Evolutionary conservation across 495 filamentous ascomycete species (phyloP).

Genomic region (Penicillium antarcticum): DNA sequence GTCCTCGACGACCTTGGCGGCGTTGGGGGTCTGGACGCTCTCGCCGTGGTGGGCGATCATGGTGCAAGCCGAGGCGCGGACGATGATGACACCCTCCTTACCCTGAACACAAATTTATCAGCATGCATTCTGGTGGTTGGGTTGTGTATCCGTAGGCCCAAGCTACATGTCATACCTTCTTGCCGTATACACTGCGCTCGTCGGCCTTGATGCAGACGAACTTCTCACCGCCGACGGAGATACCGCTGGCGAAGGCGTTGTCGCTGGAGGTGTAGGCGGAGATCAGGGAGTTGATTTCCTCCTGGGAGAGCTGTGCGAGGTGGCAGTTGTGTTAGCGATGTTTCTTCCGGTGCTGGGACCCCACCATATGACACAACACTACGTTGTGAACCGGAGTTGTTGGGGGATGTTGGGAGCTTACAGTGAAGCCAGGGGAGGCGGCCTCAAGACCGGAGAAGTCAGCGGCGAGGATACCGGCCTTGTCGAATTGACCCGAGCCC

Average conservation of each 20-base stretch:
- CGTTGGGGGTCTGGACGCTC: slow-evolving; percentile 50
- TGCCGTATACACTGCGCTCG: slow-evolving; percentile 76
- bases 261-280: slow-evolving; percentile 28
- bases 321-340: slow-evolving; percentile 3
- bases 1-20: slow-evolving; percentile 38
- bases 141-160: not conserved
- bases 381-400: not conserved
- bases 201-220: slow-evolving; percentile 72
- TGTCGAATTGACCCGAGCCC: slow-evolving; percentile 77
- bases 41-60: slow-evolving; percentile 85
- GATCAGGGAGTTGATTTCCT: slow-evolving; percentile 36
- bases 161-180: slow-evolving; percentile 59
- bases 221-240: slow-evolving; percentile 67
- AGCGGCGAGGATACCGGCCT: slow-evolving; percentile 79
- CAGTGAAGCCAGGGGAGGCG: slow-evolving; percentile 62
- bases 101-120: slow-evolving; percentile 51
- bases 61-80: slow-evolving; percentile 80
- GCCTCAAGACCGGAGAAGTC: slow-evolving; percentile 86
- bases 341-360: not conserved
- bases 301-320: slow-evolving; percentile 30
- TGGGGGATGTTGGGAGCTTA: slow-evolving; percentile 42
- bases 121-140: not conserved
- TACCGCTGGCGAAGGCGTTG: slow-evolving; percentile 44
- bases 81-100: slow-evolving; percentile 72
- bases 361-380: not conserved